Percentiles rank a stretch among this genome's conserved stretches.
These are phyloP conservation scores for Neopestalotiopsis sp. DNA, from an alignment of 2,329 filamentous ascomycete species.

Conservation along the genomic window DNA sequence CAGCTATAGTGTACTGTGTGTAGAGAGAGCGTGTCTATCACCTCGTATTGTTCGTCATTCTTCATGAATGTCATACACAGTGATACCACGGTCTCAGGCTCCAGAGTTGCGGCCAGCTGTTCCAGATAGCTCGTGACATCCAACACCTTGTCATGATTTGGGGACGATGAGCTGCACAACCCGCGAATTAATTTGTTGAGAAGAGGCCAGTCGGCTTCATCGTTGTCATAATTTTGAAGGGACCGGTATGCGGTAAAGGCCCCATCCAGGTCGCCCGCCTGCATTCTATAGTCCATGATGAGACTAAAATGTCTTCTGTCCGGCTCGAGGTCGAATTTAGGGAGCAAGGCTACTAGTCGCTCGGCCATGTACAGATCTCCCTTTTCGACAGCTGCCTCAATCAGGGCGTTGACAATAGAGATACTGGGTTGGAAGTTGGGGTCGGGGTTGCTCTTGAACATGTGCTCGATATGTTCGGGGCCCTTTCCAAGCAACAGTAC, in stretches of 20 bases:
- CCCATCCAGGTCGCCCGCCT: conserved; percentile 72
- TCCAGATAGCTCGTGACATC: conserved; percentile 76
- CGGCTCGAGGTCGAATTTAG: conserved; percentile 67
- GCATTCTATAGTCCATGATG: conserved; percentile 78
- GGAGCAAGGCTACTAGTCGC: conserved; percentile 71
- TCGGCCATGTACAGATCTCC: conserved; percentile 75
- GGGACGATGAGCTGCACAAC: conserved; percentile 63
- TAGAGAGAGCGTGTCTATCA: conserved; percentile 80
- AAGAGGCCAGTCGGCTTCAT: conserved; percentile 63
- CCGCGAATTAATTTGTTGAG: conserved; percentile 76
- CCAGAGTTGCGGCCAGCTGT: conserved; percentile 70
- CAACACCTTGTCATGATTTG: conserved; percentile 73
- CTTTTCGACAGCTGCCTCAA: conserved; percentile 73
- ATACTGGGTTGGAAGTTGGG: conserved; percentile 63
- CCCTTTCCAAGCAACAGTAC: conserved; percentile 71
- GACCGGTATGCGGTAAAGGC: conserved; percentile 69
- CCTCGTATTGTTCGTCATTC: conserved; percentile 77
- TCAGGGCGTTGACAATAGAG: conserved; percentile 75
- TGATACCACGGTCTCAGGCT: conserved; percentile 74
- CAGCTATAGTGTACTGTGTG: conserved; percentile 74
- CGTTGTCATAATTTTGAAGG: conserved; percentile 60
- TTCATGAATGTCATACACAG: conserved; percentile 77
- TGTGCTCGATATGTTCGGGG: conserved; percentile 73
- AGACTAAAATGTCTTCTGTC: conserved; percentile 75
- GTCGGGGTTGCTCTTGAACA: conserved; percentile 62